Evolutionary conservation across 2,329 filamentous ascomycete species (phyloP).

Genomic region (Ceratocystiopsis brevicomis): DNA sequence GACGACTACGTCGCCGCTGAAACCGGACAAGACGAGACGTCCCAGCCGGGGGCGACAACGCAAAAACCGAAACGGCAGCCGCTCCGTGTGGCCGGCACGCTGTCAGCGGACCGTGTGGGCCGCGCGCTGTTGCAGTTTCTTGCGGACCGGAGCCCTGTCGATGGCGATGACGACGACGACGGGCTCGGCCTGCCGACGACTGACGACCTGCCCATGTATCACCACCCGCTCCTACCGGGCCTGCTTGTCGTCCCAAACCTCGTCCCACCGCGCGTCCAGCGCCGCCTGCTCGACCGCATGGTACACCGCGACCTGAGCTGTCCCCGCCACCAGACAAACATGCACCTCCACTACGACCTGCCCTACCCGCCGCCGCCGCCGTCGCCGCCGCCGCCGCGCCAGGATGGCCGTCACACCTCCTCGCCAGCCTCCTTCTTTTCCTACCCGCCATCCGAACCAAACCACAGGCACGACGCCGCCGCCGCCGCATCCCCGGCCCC

Average conservation of each 20-base stretch:
- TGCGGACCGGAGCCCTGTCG: slow-evolving; percentile 8
- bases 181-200: neutral
- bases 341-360: slow-evolving; percentile 25
- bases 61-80: neutral
- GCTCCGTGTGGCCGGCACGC: slow-evolving; percentile 26
- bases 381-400: too few species aligned
- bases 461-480: neutral
- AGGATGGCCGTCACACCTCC: too few species aligned
- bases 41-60: neutral
- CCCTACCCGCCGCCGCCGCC: slow-evolving; percentile 12
- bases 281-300: slow-evolving; percentile 49
- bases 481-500: slow-evolving; percentile 37
- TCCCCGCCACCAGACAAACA: slow-evolving; percentile 62
- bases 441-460: slow-evolving; percentile 20
- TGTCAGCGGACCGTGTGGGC: slow-evolving; percentile 24
- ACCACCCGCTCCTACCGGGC: slow-evolving; percentile 51
- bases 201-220: slow-evolving; percentile 32
- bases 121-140: slow-evolving; percentile 24
- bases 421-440: slow-evolving; percentile 32
- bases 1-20: slow-evolving; percentile 27
- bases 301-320: slow-evolving; percentile 48
- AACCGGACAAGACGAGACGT: neutral
- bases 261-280: slow-evolving; percentile 50
- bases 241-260: slow-evolving; percentile 61
- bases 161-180: slow-evolving; percentile 2